These are phyloP conservation scores for Lactifluus rugatus DNA, from an alignment of 768 basidiomycete species.

Conservation along the genomic window DNA sequence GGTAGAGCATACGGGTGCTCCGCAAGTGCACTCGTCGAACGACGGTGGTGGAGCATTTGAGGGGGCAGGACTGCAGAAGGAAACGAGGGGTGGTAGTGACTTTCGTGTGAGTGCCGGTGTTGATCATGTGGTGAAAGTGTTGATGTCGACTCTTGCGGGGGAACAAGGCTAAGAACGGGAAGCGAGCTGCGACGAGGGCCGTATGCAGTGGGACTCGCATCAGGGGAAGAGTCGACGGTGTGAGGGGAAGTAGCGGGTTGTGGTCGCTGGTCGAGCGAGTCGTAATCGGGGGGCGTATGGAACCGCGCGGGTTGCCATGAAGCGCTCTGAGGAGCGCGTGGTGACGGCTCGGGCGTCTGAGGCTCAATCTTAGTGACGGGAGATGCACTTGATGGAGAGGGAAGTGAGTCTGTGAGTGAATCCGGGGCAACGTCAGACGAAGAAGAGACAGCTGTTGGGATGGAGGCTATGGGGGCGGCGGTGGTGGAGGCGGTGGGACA, in stretches of 20 bases:
- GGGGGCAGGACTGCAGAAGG: slow-evolving; percentile 6
- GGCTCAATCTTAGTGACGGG: slow-evolving; percentile 14
- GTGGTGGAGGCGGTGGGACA: neutral
- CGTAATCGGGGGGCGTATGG: neutral
- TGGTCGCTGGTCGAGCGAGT: slow-evolving; percentile 1
- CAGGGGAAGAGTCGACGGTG: slow-evolving; percentile 1
- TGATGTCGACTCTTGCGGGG: slow-evolving; percentile 8
- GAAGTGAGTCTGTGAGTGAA: neutral
- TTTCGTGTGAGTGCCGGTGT: neutral
- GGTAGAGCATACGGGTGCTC: slow-evolving; percentile 11
- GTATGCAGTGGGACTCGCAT: neutral
- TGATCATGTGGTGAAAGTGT: neutral
- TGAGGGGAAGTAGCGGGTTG: slow-evolving; percentile 1
- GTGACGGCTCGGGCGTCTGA: slow-evolving; percentile 16
- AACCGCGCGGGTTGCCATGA: slow-evolving; percentile 13
- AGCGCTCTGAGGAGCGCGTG: neutral
- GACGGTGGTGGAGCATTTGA: slow-evolving; percentile 14
- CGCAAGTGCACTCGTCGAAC: slow-evolving; percentile 11
- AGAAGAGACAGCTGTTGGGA: neutral
- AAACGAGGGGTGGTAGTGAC: slow-evolving; percentile 4
- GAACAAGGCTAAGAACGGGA: slow-evolving; percentile 11
- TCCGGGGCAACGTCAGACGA: slow-evolving; percentile 1
- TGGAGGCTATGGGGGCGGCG: neutral
- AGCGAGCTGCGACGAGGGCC: slow-evolving; percentile 16
- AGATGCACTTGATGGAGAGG: slow-evolving; percentile 5